Conservation (phyloP, 2,329 filamentous ascomycete genomes). For the Aschersonia sp. region DNA sequence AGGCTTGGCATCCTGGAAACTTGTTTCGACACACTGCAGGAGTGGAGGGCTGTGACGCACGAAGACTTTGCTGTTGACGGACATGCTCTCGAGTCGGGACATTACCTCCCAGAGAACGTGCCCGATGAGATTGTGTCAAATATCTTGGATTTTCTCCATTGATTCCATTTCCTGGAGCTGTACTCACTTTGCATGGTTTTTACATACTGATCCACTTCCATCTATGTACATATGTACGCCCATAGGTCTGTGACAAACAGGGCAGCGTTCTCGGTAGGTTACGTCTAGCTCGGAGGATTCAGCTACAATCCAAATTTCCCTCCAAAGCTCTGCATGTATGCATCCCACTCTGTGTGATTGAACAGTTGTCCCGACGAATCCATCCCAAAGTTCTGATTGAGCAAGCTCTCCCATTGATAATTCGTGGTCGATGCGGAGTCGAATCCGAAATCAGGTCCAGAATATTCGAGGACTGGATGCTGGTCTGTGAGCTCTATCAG, state of each 20-base stretch:
- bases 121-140: conserved; percentile 29
- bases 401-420: not conserved
- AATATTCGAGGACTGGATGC: not conserved
- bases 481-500: not conserved
- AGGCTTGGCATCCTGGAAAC: conserved; percentile 31
- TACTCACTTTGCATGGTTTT: not conserved
- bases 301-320: conserved; percentile 6
- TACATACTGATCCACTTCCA: too few species aligned
- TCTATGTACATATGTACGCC: too few species aligned
- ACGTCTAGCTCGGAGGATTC: too few species aligned
- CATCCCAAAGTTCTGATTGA: not conserved
- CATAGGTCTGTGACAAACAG: too few species aligned
- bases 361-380: not conserved
- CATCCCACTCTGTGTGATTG: not conserved
- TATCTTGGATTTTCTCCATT: conserved; percentile 22
- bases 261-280: too few species aligned
- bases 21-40: conserved; percentile 30
- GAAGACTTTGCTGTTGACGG: conserved; percentile 21
- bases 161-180: conserved; percentile 2
- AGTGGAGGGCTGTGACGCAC: conserved; percentile 33
- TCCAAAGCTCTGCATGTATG: not conserved
- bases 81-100: conserved; percentile 27
- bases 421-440: not conserved
- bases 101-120: conserved; percentile 36
- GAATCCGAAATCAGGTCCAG: not conserved